These are phyloP conservation scores for Debaryomyces nepalensis DNA, from an alignment of 1,139 yeast genomes.

Conservation along the genomic window DNA sequence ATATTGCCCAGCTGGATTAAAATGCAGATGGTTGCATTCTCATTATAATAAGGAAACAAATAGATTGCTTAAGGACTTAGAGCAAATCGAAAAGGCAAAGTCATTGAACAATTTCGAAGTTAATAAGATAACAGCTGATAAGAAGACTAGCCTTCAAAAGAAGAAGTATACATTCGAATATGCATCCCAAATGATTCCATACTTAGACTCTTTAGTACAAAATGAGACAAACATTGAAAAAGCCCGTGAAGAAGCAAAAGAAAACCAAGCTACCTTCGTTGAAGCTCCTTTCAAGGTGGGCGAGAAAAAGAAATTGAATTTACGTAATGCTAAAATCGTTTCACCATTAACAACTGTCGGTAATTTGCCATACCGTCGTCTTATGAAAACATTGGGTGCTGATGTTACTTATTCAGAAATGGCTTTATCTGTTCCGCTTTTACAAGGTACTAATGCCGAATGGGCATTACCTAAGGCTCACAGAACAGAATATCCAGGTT, in stretches of 20 bases:
- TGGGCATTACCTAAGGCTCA: conserved; percentile 98
- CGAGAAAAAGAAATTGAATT: conserved; percentile 80
- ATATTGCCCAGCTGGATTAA: conserved; percentile 87
- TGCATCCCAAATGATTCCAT: conserved; percentile 58
- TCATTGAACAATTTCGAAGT: conserved; percentile 56
- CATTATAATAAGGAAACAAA: conserved; percentile 61
- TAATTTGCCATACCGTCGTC: conserved; percentile 89
- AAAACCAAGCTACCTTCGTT: conserved; percentile 50
- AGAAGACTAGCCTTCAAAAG: conserved; percentile 63
- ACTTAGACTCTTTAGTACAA: conserved; percentile 55
- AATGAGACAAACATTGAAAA: conserved; percentile 42
- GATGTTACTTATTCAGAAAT: conserved; percentile 94
- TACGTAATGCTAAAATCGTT: conserved; percentile 77
- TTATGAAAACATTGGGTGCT: conserved; percentile 90
- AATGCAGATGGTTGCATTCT: conserved; percentile 88
- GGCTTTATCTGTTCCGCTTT: conserved; percentile 85
- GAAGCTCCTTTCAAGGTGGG: conserved; percentile 78
- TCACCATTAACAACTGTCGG: conserved; percentile 98
- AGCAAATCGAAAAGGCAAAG: conserved; percentile 39
- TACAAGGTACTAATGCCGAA: conserved; percentile 90
- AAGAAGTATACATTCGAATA: conserved; percentile 61
- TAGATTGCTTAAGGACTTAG: conserved; percentile 49
- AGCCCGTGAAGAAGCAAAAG: conserved; percentile 34
- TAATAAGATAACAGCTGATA: conserved; percentile 60
- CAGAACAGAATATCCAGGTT: conserved; percentile 77